phyloP scores from a whole-genome alignment of 148 eudicot species.

The Bassia scoparia region DNA sequence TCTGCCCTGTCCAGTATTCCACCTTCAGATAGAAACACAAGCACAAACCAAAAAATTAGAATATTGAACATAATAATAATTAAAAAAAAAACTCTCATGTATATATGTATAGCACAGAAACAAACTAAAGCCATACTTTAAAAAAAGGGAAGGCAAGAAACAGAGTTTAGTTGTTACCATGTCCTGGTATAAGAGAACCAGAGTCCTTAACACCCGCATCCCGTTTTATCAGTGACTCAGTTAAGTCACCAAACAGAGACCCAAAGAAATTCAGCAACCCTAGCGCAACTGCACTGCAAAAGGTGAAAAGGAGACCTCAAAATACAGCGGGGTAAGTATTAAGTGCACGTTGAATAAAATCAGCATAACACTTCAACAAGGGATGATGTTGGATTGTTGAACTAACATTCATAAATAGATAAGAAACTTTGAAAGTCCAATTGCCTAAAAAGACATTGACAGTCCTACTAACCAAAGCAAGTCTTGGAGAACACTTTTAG shows the following conservation, averaged over 20 bases:
- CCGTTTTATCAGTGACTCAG: conserved; percentile 93
- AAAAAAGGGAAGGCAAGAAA: neutral
- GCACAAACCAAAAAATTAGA: neutral
- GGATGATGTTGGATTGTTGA: neutral
- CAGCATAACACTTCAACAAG: neutral
- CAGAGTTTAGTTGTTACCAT: conserved; percentile 53
- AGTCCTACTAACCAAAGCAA: neutral
- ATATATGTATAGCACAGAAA: too few species aligned
- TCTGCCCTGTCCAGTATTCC: conserved; percentile 91
- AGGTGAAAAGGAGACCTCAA: conserved; percentile 14
- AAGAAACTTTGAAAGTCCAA: neutral
- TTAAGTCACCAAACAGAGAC: conserved; percentile 93
- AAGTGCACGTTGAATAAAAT: neutral
- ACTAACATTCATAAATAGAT: neutral
- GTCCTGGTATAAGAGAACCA: conserved; percentile 96
- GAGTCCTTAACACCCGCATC: conserved; percentile 99
- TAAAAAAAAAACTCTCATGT: too few species aligned
- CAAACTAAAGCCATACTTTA: too few species aligned
- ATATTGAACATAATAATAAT: neutral
- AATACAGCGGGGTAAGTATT: too few species aligned
- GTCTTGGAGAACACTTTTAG: neutral
- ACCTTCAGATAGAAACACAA: conserved; percentile 42
- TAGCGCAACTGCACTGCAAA: conserved; percentile 68
- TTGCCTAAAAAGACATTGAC: too few species aligned
- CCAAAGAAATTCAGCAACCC: conserved; percentile 86